A percentile compares a stretch with the other conserved stretches of the same genome.
Evolutionary conservation across 495 filamentous ascomycete species (phyloP).

Genomic region (Neurospora africana): DNA sequence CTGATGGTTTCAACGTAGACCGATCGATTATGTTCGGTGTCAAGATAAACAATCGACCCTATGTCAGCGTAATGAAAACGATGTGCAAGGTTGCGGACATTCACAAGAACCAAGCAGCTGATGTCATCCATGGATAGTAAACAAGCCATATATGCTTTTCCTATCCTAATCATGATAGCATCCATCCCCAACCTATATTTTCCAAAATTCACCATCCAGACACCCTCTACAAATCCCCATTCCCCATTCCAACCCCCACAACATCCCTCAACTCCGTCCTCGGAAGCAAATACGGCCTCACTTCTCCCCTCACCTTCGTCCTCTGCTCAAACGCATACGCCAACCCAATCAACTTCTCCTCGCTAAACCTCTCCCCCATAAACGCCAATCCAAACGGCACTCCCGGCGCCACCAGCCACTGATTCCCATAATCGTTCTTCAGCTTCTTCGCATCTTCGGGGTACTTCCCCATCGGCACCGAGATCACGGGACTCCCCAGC

Average conservation of each 20-base stretch:
- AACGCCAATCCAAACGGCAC: slow-evolving; percentile 31
- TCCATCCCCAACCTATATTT: not conserved
- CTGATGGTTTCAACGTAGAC: not conserved
- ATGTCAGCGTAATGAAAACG: not conserved
- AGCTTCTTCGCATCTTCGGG: slow-evolving; percentile 4
- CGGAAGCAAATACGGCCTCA: slow-evolving; percentile 40
- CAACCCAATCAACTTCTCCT: slow-evolving; percentile 48
- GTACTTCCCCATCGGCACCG: slow-evolving; percentile 33
- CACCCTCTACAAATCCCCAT: not conserved
- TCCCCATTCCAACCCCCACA: not conserved
- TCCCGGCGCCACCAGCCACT: slow-evolving; percentile 6
- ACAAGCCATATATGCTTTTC: not conserved
- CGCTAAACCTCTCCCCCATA: slow-evolving; percentile 43
- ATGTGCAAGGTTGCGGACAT: not conserved
- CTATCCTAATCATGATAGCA: not conserved
- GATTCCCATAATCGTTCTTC: slow-evolving; percentile 5
- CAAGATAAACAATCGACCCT: not conserved
- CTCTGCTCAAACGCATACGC: slow-evolving; percentile 61
- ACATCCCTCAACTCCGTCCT: slow-evolving; percentile 36
- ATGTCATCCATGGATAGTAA: not conserved
- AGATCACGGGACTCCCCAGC: slow-evolving; percentile 31
- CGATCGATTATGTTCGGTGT: not conserved
- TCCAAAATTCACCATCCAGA: not conserved
- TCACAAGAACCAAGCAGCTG: not conserved
- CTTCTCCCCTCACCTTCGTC: slow-evolving; percentile 38